Conservation (phyloP, 2,329 filamentous ascomycete genomes). For the Diaporthe sp. region DNA sequence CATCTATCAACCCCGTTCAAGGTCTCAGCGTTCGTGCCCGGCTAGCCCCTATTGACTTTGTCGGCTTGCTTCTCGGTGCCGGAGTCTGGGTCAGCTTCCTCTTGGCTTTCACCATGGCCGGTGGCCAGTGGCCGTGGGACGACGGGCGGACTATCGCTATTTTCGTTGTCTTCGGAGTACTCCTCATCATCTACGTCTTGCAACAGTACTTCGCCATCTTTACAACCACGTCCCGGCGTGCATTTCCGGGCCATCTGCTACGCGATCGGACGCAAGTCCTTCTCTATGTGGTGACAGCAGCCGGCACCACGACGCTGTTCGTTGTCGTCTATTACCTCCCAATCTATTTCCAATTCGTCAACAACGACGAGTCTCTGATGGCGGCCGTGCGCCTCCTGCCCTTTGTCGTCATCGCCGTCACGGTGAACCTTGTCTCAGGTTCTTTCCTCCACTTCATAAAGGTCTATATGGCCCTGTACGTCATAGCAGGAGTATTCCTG, state of each 20-base stretch:
- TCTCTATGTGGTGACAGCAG: constrained; percentile 55
- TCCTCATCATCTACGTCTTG: constrained; percentile 55
- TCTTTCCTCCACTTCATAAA: constrained; percentile 33
- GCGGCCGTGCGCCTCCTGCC: constrained; percentile 58
- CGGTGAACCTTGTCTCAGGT: constrained; percentile 33
- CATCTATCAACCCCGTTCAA: constrained; percentile 42
- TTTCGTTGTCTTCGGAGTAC: constrained; percentile 58
- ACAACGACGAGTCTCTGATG: constrained; percentile 53
- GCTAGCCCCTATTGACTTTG: constrained; percentile 56
- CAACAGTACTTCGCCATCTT: constrained; percentile 59
- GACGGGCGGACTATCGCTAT: constrained; percentile 59
- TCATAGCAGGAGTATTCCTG: constrained; percentile 42
- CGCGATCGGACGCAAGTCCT: constrained; percentile 53
- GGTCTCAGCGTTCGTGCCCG: constrained; percentile 38
- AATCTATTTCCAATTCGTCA: constrained; percentile 33
- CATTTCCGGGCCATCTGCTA: constrained; percentile 62
- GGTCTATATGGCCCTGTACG: constrained; percentile 44
- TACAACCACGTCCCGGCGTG: constrained; percentile 54
- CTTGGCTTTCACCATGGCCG: constrained; percentile 64
- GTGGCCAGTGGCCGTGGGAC: constrained; percentile 62
- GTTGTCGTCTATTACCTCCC: constrained; percentile 54
- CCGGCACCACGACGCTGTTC: constrained; percentile 50
- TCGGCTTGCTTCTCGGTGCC: constrained; percentile 59
- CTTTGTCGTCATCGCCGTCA: constrained; percentile 45
- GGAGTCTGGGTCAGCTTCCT: constrained; percentile 56